These are phyloP conservation scores for Chaetomidium leptoderma DNA, from an alignment of 495 filamentous ascomycete genomes.

Conservation along the genomic window DNA sequence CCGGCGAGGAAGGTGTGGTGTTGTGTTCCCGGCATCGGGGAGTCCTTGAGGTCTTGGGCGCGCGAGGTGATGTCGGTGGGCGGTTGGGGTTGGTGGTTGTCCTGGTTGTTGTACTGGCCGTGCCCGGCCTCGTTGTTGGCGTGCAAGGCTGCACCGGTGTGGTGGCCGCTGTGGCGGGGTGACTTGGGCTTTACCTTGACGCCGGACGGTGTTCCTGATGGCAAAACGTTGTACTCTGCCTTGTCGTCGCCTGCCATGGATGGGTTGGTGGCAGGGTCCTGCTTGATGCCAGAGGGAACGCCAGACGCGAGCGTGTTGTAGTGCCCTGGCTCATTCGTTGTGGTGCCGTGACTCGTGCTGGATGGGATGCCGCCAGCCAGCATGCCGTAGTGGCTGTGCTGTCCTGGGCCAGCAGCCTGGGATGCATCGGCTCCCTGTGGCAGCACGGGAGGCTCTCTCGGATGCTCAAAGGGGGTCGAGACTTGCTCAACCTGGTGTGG, in stretches of 20 bases:
- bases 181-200: slow-evolving; percentile 22
- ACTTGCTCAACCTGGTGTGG: neutral
- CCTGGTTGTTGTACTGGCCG: slow-evolving; percentile 25
- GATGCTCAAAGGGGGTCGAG: slow-evolving; percentile 22
- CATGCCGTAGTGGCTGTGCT: neutral
- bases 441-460: slow-evolving; percentile 22
- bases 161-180: neutral
- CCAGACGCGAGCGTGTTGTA: slow-evolving; percentile 32
- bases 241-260: neutral
- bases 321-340: slow-evolving; percentile 14
- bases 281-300: slow-evolving; percentile 32
- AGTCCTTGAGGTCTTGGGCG: slow-evolving; percentile 3
- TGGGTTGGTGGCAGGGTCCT: neutral
- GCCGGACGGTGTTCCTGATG: slow-evolving; percentile 29
- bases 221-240: slow-evolving; percentile 21
- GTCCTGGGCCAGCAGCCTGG: neutral
- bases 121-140: slow-evolving; percentile 19
- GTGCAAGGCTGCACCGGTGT: neutral
- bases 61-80: neutral
- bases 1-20: neutral
- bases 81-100: slow-evolving; percentile 2
- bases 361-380: slow-evolving; percentile 1
- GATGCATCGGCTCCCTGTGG: neutral
- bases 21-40: neutral
- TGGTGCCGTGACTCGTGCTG: neutral